phyloP scores from a whole-genome alignment of 352 stramenopile species.

The Peronospora tabacina region DNA sequence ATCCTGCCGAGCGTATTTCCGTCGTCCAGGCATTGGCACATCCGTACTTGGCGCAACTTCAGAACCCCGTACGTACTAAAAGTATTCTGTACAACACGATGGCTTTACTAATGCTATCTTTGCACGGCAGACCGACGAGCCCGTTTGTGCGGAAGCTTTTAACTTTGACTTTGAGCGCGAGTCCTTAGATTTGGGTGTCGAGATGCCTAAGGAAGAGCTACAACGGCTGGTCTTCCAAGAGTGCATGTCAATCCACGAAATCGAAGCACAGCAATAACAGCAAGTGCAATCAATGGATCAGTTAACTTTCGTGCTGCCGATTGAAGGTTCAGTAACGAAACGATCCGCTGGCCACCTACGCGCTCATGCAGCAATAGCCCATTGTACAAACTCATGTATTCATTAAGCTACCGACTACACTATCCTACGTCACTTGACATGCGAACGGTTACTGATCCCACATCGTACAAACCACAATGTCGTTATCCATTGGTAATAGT shows the following conservation, averaged over 20 bases:
- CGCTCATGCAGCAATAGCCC: slow-evolving; percentile 2
- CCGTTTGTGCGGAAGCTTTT: slow-evolving; percentile 62
- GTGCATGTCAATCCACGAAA: slow-evolving; percentile 61
- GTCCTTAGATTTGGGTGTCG: slow-evolving; percentile 66
- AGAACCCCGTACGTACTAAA: slow-evolving; percentile 66
- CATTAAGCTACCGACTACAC: not conserved
- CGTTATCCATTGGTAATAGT: not conserved
- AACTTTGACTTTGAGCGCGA: slow-evolving; percentile 87
- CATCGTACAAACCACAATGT: not conserved
- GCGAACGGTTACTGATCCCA: not conserved
- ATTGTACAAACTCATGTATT: slow-evolving; percentile 24
- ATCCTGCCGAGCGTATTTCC: slow-evolving; percentile 90
- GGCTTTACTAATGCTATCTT: slow-evolving; percentile 1
- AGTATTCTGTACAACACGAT: not conserved
- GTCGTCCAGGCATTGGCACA: slow-evolving; percentile 87
- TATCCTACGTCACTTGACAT: not conserved
- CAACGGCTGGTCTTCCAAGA: slow-evolving; percentile 76
- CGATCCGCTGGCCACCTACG: not conserved
- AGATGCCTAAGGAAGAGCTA: slow-evolving; percentile 84
- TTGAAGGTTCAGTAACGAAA: slow-evolving; percentile 4
- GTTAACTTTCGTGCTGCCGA: slow-evolving; percentile 4
- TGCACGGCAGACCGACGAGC: slow-evolving; percentile 68
- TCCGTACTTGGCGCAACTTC: slow-evolving; percentile 85
- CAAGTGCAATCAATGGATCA: slow-evolving; percentile 15
- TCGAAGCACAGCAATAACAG: slow-evolving; percentile 61